A percentile compares a stretch with the other conserved stretches of the same genome.
Evolutionary conservation across 2,329 filamentous ascomycete genomes (phyloP).

Genomic region (Fusarium hostae): DNA sequence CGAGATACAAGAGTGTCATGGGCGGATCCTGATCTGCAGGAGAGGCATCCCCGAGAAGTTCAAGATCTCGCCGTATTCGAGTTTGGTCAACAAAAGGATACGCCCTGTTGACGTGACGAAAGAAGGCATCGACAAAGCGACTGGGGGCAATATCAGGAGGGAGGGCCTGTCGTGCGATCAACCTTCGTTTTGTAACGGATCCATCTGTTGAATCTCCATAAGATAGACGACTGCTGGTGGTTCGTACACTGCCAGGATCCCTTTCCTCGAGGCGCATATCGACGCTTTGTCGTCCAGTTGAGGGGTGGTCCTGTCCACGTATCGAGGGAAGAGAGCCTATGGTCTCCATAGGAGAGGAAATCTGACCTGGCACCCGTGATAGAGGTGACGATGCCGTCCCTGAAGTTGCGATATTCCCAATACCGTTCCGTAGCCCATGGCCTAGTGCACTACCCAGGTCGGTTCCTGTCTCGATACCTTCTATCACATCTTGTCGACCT

Average conservation of each 20-base stretch:
- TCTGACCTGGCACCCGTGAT: constrained; percentile 19
- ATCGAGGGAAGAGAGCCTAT: constrained; percentile 1
- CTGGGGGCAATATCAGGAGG: constrained; percentile 45
- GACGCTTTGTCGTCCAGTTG: constrained; percentile 15
- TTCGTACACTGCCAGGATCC: constrained; percentile 36
- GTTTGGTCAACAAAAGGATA: constrained; percentile 57
- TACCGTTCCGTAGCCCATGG: not conserved
- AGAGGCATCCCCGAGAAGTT: constrained; percentile 46
- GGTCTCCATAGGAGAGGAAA: constrained; percentile 32
- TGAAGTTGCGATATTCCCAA: not conserved
- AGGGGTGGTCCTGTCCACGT: constrained; percentile 17
- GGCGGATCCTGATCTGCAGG: constrained; percentile 42
- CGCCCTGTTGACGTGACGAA: constrained; percentile 57
- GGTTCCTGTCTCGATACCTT: constrained; percentile 51
- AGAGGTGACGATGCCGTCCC: constrained; percentile 24
- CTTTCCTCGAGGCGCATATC: constrained; percentile 31
- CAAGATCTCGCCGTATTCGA: constrained; percentile 50
- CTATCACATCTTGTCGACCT: constrained; percentile 43
- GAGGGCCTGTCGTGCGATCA: constrained; percentile 34
- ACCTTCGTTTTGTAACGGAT: constrained; percentile 22
- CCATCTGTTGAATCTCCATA: constrained; percentile 39
- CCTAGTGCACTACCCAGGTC: constrained; percentile 41
- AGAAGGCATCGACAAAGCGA: constrained; percentile 57
- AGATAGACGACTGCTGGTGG: constrained; percentile 36
- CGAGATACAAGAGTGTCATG: constrained; percentile 53